Conservation (phyloP, 495 filamentous ascomycete species). For the Podospora conica region DNA sequence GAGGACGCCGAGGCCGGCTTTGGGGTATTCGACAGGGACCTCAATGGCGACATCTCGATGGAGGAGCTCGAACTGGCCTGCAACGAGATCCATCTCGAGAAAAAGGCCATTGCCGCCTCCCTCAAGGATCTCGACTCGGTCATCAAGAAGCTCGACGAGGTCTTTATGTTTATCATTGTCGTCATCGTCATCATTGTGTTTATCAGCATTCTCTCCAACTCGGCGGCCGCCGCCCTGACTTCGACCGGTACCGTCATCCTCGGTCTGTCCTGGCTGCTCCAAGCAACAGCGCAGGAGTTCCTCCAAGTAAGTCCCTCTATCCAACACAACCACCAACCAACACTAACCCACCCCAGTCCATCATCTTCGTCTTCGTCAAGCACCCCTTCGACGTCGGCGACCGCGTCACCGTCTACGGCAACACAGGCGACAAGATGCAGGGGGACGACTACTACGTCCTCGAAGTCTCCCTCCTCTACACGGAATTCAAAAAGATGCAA, state of each 20-base stretch:
- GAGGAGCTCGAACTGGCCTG: constrained; percentile 90
- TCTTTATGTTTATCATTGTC: constrained; percentile 79
- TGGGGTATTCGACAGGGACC: constrained; percentile 88
- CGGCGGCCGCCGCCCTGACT: constrained; percentile 74
- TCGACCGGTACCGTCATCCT: constrained; percentile 81
- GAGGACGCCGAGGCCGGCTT: constrained; percentile 93
- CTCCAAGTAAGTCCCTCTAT: constrained; percentile 38
- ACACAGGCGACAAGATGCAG: constrained; percentile 65
- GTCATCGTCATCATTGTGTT: constrained; percentile 79
- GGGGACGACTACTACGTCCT: constrained; percentile 96
- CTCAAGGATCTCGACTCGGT: constrained; percentile 94
- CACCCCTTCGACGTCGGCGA: constrained; percentile 97
- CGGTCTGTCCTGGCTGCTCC: constrained; percentile 87
- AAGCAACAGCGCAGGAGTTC: constrained; percentile 89
- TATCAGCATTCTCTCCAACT: constrained; percentile 81
- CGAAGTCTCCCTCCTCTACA: constrained; percentile 89
- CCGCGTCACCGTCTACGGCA: constrained; percentile 85
- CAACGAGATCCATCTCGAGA: constrained; percentile 90
- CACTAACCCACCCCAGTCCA: constrained; percentile 47
- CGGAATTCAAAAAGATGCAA: constrained; percentile 98
- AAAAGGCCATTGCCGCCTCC: constrained; percentile 90
- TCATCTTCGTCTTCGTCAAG: constrained; percentile 96
- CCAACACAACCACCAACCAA: background rate
- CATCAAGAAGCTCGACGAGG: constrained; percentile 81
- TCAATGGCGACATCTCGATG: constrained; percentile 96